A percentile compares a stretch with the other conserved stretches of the same genome.
Evolutionary conservation across 73 alveolate species (phyloP).

Genomic region (Stentor roeselii): DNA sequence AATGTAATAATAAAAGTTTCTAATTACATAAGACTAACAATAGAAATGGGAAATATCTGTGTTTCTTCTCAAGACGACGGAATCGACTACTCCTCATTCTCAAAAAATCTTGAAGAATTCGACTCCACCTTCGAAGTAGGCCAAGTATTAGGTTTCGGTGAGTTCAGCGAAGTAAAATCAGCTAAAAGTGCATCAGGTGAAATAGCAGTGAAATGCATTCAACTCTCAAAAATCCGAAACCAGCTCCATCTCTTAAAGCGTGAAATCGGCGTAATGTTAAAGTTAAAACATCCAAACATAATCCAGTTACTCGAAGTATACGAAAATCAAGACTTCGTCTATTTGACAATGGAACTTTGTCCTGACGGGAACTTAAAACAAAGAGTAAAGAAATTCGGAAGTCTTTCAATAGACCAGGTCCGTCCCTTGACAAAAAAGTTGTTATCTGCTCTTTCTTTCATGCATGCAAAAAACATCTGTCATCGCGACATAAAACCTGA

Average conservation of each 20-base stretch:
- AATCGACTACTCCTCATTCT: too few relatives aligned
- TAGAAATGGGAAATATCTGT: too few relatives aligned
- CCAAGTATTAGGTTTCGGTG: not conserved
- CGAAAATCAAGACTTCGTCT: not conserved
- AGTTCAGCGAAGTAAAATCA: conserved; percentile 15
- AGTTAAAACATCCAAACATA: not conserved
- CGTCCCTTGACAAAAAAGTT: not conserved
- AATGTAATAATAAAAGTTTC: too few relatives aligned
- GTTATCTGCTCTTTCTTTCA: conserved; percentile 26
- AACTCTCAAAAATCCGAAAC: not conserved
- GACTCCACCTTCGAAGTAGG: not conserved
- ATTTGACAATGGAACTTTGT: conserved; percentile 16
- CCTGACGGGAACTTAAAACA: not conserved
- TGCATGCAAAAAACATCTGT: conserved; percentile 34
- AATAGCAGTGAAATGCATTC: conserved; percentile 15
- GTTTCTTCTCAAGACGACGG: too few relatives aligned
- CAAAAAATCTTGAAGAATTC: not conserved
- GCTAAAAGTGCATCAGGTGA: not conserved
- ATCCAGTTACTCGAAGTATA: not conserved
- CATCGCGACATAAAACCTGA: conserved; percentile 63
- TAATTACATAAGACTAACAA: too few relatives aligned
- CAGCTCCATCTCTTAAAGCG: not conserved
- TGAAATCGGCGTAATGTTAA: not conserved
- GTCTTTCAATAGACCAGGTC: not conserved
- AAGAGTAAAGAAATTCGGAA: not conserved